Evolutionary conservation across 2,329 filamentous ascomycete species (phyloP), one percentile per base, ranked within the genome.

Genomic region (Helicocarpus griseus): DNA sequence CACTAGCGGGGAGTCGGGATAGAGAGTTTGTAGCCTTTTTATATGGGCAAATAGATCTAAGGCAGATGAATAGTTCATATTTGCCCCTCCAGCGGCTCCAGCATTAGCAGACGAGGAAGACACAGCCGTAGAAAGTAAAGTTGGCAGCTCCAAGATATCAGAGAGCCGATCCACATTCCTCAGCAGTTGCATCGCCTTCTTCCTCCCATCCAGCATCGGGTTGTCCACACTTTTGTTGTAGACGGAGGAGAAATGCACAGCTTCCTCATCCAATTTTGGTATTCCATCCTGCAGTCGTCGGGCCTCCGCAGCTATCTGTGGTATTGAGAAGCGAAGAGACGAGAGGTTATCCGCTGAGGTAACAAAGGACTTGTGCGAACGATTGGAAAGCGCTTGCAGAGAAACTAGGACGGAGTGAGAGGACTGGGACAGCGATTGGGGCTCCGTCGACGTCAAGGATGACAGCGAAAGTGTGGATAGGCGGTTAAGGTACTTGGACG

Each of bases 1-100:
- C 24, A 97, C 79, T 40, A 97, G 74, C 0, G 79, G 73, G 0
- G 89, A 95, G 49, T 83, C 76, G 0, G 90, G 86, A 65, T 96
- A 95, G 26, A 97, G 74, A 0, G 83, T 81, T 54, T 89, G 83
- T 5, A 98, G 76, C 6, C 93, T 82, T 59, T 88, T 87, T 64
- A 96, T 93, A 65, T 97, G 93, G n/a, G 87, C 85, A 64, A 95
- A 86, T 2, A 98, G 77, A 67, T 98, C 93, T 31, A 98, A 76
- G 0, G 90, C 90, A 0, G 89, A 87, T 2, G 89, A 85, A 72
- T 96, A 95, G 59, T 89, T 94, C 54, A 83, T 80, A 8, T 74
- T 78, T 5, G 69, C 61, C 11, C 61, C 56, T 2, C 64, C 53
- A 3, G 81, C 75, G 3, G 62, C 58, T 36, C 64, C 62, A 8